Conservation (phyloP, 495 filamentous ascomycete genomes). For the Glarea lozoyensis region DNA sequence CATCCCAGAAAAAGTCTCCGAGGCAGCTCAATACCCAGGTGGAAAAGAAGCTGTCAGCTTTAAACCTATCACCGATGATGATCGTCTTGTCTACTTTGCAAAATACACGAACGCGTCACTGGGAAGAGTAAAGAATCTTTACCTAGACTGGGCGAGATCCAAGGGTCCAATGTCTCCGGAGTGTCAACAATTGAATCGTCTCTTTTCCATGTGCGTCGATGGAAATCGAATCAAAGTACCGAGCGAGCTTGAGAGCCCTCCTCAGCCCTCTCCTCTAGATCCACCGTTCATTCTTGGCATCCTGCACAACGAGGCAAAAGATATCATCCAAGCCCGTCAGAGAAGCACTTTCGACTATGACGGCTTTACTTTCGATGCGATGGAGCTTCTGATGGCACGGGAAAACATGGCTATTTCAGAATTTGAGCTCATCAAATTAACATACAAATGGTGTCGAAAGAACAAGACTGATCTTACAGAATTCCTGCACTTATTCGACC, state of each 20-base stretch:
- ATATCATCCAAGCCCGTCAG: conserved; percentile 6
- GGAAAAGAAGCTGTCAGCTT: conserved; percentile 34
- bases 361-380: conserved; percentile 24
- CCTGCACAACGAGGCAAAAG: conserved; percentile 30
- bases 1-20: conserved; percentile 31
- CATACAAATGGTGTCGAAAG: conserved; percentile 31
- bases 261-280: conserved; percentile 16
- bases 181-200: conserved; percentile 42
- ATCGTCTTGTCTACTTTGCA: conserved; percentile 38
- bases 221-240: conserved; percentile 39
- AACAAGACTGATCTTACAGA: conserved; percentile 25
- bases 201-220: conserved; percentile 45
- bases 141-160: conserved; percentile 39
- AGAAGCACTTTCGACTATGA: conserved; percentile 2
- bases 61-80: conserved; percentile 34
- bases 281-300: conserved; percentile 36
- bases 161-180: conserved; percentile 35
- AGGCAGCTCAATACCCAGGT: conserved; percentile 38
- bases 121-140: conserved; percentile 41
- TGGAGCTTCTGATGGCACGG: conserved; percentile 32
- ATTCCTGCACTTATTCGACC: conserved; percentile 33
- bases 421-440: conserved; percentile 38
- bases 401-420: conserved; percentile 36
- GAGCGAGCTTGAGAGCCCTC: conserved; percentile 30
- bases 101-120: conserved; percentile 38